Conservation (phyloP, 768 basidiomycete genomes). For the Panus rudis region DNA sequence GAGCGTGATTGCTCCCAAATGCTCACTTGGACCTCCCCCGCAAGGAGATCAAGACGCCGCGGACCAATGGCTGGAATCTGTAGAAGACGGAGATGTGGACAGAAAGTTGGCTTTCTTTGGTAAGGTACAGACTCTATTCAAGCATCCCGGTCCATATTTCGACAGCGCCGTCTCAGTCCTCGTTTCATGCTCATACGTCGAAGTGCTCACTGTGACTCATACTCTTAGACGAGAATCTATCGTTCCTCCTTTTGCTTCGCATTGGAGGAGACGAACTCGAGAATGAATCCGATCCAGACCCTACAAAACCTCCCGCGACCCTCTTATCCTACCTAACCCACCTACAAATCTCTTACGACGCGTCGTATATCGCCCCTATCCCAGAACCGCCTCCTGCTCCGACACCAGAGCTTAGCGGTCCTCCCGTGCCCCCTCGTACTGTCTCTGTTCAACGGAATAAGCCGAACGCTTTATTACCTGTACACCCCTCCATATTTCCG, state of each 20-base stretch:
- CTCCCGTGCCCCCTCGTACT: constrained; percentile 46
- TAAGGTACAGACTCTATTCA: constrained; percentile 27
- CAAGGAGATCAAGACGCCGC: constrained; percentile 20
- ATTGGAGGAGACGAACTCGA: too few species aligned
- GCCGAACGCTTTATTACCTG: background rate
- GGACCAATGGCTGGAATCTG: constrained; percentile 50
- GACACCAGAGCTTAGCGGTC: constrained; percentile 18
- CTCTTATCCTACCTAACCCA: constrained; percentile 60
- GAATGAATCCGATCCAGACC: constrained; percentile 23
- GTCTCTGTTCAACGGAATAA: constrained; percentile 31
- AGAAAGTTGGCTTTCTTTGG: constrained; percentile 72
- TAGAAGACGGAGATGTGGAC: constrained; percentile 38
- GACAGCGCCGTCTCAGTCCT: too few species aligned
- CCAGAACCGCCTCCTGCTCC: constrained; percentile 22
- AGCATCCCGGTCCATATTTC: constrained; percentile 16
- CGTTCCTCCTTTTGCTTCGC: constrained; percentile 26
- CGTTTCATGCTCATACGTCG: constrained; percentile 5
- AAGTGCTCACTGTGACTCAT: background rate
- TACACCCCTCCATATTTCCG: constrained; percentile 57
- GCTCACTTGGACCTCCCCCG: constrained; percentile 55
- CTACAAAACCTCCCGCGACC: constrained; percentile 26
- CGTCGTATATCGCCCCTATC: constrained; percentile 65
- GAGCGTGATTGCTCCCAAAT: constrained; percentile 58
- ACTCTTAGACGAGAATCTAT: constrained; percentile 28
- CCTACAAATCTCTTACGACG: constrained; percentile 74